Percentiles rank a stretch among this genome's conserved stretches.
These are phyloP conservation scores for sorghum (Sorghum bicolor) DNA, from an alignment of 176 grass and related monocot species.

Conservation along the genomic window Sorghum_bicolor_NCBIv3 NC_012873.2:10133501-10134000, in stretches of 20 bases:
- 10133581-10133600: too few species aligned
- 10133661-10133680: constrained; percentile 69
- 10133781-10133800: constrained; percentile 37
- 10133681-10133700: constrained; percentile 97
- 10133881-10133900: constrained; percentile 57
- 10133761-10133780: constrained; percentile 65
- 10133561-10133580: too few species aligned
- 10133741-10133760: constrained; percentile 75
- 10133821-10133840: constrained; percentile 81
- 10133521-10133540: constrained; percentile 52
- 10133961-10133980: constrained; percentile 91
- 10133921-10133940: constrained; percentile 74
- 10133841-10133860: constrained; percentile 60
- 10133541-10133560: background rate
- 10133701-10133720: constrained; percentile 63
- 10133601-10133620: too few species aligned
- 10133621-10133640: constrained; percentile 61
- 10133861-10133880: too few species aligned
- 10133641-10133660: constrained; percentile 75
- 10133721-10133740: constrained; percentile 44
- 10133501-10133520: constrained; percentile 42
- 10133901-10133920: constrained; percentile 77
- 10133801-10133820: constrained; percentile 93
- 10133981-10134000: constrained; percentile 62
- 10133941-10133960: constrained; percentile 90